These are phyloP conservation scores for Microsporum ferrugineum DNA, from an alignment of 2,329 filamentous ascomycete species.

Conservation along the genomic window DNA sequence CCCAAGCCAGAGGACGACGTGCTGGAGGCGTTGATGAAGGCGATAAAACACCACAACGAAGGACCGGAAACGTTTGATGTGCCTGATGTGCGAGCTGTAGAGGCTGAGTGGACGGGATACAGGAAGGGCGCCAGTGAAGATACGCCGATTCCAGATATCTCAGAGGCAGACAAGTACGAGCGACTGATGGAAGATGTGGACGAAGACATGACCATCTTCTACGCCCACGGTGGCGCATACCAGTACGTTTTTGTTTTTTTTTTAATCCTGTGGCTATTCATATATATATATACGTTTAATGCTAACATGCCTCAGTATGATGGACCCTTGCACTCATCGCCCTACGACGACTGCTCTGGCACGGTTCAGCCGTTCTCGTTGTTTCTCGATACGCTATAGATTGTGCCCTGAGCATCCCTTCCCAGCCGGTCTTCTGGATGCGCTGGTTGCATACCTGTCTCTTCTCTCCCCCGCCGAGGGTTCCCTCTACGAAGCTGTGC, in stretches of 20 bases:
- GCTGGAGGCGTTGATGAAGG: slow-evolving; percentile 27
- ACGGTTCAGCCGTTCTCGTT: slow-evolving; percentile 32
- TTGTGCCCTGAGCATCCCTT: slow-evolving; percentile 39
- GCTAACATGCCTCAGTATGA: slow-evolving; percentile 21
- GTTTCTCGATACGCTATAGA: slow-evolving; percentile 37
- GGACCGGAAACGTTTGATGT: slow-evolving; percentile 30
- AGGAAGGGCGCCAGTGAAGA: slow-evolving; percentile 30
- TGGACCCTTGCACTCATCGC: slow-evolving; percentile 37
- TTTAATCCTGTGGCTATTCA: background rate
- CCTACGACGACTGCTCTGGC: slow-evolving; percentile 28
- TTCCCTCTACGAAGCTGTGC: slow-evolving; percentile 32
- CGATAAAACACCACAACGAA: slow-evolving; percentile 30
- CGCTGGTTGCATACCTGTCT: slow-evolving; percentile 37
- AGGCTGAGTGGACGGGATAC: slow-evolving; percentile 38
- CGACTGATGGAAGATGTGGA: slow-evolving; percentile 30
- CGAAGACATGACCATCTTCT: slow-evolving; percentile 34
- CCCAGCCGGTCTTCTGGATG: slow-evolving; percentile 37
- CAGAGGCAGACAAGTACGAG: slow-evolving; percentile 34
- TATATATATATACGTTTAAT: background rate
- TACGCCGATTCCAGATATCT: slow-evolving; percentile 29
- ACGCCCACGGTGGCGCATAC: slow-evolving; percentile 39
- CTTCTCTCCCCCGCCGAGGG: slow-evolving; percentile 35
- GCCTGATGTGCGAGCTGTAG: slow-evolving; percentile 27
- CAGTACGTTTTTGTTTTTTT: slow-evolving; percentile 24
- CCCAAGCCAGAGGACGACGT: slow-evolving; percentile 44